Base-by-base conservation (phyloP, 805 yeast species). In the Lachancea quebecensis region DNA sequence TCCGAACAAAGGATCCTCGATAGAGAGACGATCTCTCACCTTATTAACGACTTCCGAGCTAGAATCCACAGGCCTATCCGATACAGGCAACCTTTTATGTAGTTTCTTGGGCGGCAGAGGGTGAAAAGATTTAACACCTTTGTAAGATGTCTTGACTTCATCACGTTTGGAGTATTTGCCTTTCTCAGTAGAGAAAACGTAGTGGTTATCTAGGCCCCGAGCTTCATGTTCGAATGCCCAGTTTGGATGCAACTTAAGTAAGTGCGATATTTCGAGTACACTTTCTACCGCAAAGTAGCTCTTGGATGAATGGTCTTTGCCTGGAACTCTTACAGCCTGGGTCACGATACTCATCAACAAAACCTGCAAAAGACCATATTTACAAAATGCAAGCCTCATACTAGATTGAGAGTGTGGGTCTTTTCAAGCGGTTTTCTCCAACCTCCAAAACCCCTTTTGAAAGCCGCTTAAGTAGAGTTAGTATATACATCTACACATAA, bases 1-100 rank as follows among this genome's bases (percentile, higher is more conserved):
- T 10, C 65, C 62, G 58, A 93, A 91, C n/a, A 75, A 66, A 0
- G 99, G 99, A 66, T 93, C 99, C 15, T 73, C 62, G 43, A 93
- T 91, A 9, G 65, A 68, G 44, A 89, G 75, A 45, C 72, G 64
- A 16, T 73, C 69, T 46, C 69, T 68, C 0, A 77, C 82, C 8
- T 73, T 68, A 38, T 65, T 64, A 8, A 78, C 59, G 0, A 71
- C 71, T 38, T 61, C 53, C 60, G 74, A 66, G 10, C 82, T 72
- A 1, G 85, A 78, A 56, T 80, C 89, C 6, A 66, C 52, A 1
- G 71, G 71, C 8, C 50, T 45, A 15, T 49, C 49, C 4, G 76
- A 74, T 7, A 82, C 72, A 0, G 91, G 87, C 12, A 74, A 59
- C 57, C 95, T 70, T 56, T 74, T 78, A 3, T 63, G 55, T n/a